phyloP scores from a whole-genome alignment of 2,329 filamentous ascomycete genomes.

The Fusarium scirpi region DNA sequence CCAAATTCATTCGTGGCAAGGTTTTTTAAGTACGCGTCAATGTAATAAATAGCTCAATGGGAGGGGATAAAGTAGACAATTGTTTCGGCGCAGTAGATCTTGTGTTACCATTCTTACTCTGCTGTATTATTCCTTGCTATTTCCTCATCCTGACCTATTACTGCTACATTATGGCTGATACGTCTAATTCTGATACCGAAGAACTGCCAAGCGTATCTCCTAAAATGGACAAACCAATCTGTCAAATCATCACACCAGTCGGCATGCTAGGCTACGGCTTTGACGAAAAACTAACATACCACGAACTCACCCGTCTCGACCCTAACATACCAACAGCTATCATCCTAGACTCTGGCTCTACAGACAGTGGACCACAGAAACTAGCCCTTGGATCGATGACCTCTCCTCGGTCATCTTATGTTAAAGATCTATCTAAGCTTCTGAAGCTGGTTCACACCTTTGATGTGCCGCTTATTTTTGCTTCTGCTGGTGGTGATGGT shows the following conservation, averaged over 20 bases:
- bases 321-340: conserved; percentile 50
- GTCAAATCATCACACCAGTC: conserved; percentile 58
- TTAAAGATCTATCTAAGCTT: conserved; percentile 56
- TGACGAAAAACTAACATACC: conserved; percentile 47
- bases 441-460: conserved; percentile 51
- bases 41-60: background rate
- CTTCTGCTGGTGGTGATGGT: conserved; percentile 62
- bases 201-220: no score
- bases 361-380: conserved; percentile 55
- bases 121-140: background rate
- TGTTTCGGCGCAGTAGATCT: background rate
- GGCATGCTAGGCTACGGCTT: conserved; percentile 65
- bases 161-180: background rate
- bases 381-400: conserved; percentile 57
- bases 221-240: background rate
- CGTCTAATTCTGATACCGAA: no score
- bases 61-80: background rate
- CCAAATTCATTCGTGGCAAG: fast-evolving
- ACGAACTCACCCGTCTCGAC: conserved; percentile 45
- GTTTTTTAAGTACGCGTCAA: background rate
- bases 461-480: conserved; percentile 56
- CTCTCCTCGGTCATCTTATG: conserved; percentile 55
- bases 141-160: fast-evolving
- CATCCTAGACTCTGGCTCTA: conserved; percentile 53
- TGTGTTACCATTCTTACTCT: background rate